Base-by-base conservation (phyloP, 345 rosid species). In the Laguncularia racemosa region DNA sequence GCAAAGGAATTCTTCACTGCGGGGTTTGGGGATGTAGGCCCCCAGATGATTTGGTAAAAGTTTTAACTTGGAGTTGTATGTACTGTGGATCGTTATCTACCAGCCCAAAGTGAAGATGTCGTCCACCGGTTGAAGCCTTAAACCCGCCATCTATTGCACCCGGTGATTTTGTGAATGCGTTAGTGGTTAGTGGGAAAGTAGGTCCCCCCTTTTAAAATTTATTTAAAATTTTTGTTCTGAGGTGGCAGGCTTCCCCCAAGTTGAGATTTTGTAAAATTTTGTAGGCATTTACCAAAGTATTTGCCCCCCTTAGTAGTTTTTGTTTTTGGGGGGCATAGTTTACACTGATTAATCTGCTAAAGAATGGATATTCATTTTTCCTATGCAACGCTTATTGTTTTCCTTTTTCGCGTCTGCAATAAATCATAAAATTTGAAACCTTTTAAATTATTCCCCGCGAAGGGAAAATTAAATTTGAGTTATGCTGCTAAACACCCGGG, bases 1-100 rank as follows among this genome's bases (percentile, higher is more conserved):
- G 98, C 98, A 8, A 86, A 80, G 60, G 86, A 85, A 61, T 78
- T 81, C 63, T 81, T 81, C 59, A 66, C 79, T 1, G 58, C 71
- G 0, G 83, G 83, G 14, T 44, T 81, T 18, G 78, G 86, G 86
- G 83, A 81, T 23, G 73, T 66, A 3, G 81, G 79, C 14, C 83
- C 86, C 13, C 83, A 76, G 81, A 81, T 63, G 86, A 82, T 72
- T 57, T 85, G 73, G 82, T 82, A 1, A 86, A 82, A 45, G 79
- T 81, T 16, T 48, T 81, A 20, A 81, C 59, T 65, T 81, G 60
- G 86, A 0, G 77, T 81, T 17, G 75, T 75, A 16, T 81, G 86
- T 33, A 81, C 86, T 8, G 83, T 73, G 5, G 86, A 81, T 68
- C 83, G 3, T 79, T 81, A 3, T 76, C 86, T 0, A 75, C 79